Percentiles rank a stretch among this genome's conserved stretches.
These are phyloP conservation scores for Thozetella sp. DNA, from an alignment of 495 filamentous ascomycete species.

Conservation along the genomic window DNA sequence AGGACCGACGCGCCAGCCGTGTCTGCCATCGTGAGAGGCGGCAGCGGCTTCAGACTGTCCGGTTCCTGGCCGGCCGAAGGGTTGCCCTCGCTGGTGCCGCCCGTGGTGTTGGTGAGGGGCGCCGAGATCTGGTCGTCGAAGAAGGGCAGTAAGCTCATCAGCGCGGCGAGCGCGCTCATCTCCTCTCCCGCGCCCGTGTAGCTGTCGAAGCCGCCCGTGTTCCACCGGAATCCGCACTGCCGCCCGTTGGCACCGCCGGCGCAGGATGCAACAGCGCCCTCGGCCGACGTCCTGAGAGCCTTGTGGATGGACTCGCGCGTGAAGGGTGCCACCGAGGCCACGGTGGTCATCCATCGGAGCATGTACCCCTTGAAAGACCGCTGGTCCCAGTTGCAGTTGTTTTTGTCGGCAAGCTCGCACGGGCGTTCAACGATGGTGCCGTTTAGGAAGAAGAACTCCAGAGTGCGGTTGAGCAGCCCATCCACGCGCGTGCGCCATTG, in stretches of 20 bases:
- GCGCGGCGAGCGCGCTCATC: constrained; percentile 54
- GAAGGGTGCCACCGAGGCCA: constrained; percentile 69
- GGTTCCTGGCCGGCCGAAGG: constrained; percentile 35
- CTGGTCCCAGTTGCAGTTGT: constrained; percentile 68
- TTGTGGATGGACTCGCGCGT: constrained; percentile 57
- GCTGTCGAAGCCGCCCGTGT: constrained; percentile 57
- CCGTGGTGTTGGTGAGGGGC: constrained; percentile 51
- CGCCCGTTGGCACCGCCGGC: constrained; percentile 52
- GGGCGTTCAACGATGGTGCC: constrained; percentile 65
- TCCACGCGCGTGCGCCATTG: constrained; percentile 59
- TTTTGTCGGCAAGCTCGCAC: constrained; percentile 57
- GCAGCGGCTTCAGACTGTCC: constrained; percentile 5
- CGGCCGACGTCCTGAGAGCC: constrained; percentile 57
- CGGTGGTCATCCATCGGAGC: constrained; percentile 69
- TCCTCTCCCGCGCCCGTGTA: constrained; percentile 55
- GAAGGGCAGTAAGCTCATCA: constrained; percentile 45
- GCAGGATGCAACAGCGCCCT: constrained; percentile 65
- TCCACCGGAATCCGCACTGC: constrained; percentile 69
- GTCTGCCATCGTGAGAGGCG: constrained; percentile 48
- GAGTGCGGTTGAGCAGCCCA: constrained; percentile 56
- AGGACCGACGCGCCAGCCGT: constrained; percentile 60
- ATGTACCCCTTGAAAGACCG: constrained; percentile 77
- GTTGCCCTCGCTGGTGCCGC: constrained; percentile 58
- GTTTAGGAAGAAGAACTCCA: constrained; percentile 54
- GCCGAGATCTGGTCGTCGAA: constrained; percentile 23